Evolutionary conservation across 495 filamentous ascomycete genomes (phyloP).

Genomic region (Aspergillus hancockii): DNA sequence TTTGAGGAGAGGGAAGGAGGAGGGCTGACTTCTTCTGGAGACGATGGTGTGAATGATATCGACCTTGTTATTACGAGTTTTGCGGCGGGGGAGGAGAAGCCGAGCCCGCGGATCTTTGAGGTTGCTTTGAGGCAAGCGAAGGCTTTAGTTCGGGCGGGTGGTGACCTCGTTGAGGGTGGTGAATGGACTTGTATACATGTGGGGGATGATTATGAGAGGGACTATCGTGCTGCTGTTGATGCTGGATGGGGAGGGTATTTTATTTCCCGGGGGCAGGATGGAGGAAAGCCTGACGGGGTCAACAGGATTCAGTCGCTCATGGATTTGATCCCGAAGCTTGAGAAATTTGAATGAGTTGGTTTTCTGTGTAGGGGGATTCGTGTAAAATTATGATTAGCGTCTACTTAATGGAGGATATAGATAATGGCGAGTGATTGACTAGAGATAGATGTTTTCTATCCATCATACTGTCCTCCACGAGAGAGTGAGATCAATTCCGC

Average conservation of each 20-base stretch:
- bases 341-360: not conserved
- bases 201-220: conserved; percentile 67
- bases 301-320: conserved; percentile 30
- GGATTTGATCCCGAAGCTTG: conserved; percentile 25
- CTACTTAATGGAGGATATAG: not conserved
- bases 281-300: conserved; percentile 13
- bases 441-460: no score
- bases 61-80: conserved; percentile 73
- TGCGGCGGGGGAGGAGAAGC: conserved; percentile 71
- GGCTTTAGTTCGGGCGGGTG: conserved; percentile 13
- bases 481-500: no score
- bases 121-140: conserved; percentile 52
- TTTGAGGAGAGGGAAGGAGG: conserved; percentile 33
- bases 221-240: conserved; percentile 57
- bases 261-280: conserved; percentile 39
- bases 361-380: not conserved
- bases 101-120: conserved; percentile 61
- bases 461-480: no score
- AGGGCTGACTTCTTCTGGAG: no score
- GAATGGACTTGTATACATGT: conserved; percentile 60
- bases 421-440: no score
- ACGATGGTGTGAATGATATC: conserved; percentile 42
- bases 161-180: conserved; percentile 1
- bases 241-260: conserved; percentile 67
- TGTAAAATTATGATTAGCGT: not conserved